phyloP scores from a whole-genome alignment of 2,329 filamentous ascomycete genomes.

The Monosporascus sp. region DNA sequence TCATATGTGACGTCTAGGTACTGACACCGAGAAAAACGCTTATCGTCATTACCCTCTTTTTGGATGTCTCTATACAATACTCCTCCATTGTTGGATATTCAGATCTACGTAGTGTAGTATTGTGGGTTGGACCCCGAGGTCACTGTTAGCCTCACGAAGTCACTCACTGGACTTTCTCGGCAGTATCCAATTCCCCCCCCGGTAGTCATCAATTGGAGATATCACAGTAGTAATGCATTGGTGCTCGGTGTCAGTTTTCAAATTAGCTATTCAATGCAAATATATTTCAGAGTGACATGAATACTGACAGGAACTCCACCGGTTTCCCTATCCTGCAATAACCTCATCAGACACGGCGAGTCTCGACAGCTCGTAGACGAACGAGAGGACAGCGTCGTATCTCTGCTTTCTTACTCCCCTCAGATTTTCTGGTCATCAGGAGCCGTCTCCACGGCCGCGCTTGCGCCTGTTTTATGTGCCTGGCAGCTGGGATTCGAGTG shows the following conservation, averaged over 20 bases:
- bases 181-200: neutral
- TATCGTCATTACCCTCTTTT: no score
- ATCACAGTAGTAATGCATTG: no score
- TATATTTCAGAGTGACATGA: neutral
- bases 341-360: conserved; percentile 10
- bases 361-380: conserved; percentile 6
- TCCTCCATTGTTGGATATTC: no score
- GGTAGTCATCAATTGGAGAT: neutral
- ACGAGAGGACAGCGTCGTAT: conserved; percentile 8
- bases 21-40: neutral
- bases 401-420: conserved; percentile 13
- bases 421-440: neutral
- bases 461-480: conserved; percentile 19
- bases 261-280: no score
- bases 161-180: neutral
- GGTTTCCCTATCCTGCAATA: conserved; percentile 15
- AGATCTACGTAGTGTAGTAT: neutral
- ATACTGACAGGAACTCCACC: conserved; percentile 7
- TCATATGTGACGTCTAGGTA: neutral
- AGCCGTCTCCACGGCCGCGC: conserved; percentile 14
- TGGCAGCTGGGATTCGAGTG: conserved; percentile 6
- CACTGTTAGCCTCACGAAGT: neutral
- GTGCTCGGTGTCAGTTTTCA: no score
- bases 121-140: neutral
- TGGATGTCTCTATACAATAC: no score